Evolutionary conservation across 257 asterid genomes (phyloP), one percentile per base, ranked within the genome.

Genomic region (Misopates orontium): DNA sequence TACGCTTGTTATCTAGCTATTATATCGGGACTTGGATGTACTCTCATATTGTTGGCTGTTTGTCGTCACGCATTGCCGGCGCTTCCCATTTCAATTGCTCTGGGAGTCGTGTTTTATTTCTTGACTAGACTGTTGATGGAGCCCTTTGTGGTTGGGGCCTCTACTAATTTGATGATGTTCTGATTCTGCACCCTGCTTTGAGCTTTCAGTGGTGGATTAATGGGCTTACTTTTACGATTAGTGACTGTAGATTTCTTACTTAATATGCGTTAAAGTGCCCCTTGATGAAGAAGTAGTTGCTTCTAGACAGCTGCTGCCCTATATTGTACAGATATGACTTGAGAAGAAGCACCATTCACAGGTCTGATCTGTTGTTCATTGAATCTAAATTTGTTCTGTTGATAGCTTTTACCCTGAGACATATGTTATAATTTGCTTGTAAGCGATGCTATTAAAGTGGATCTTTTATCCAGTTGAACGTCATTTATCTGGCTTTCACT

Each of bases 1-100:
- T 93, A 93, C 60, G 97, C 99, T 66, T 93, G 99, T 80, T 93
- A 93, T 81, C 97, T 93, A 3, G 99, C 97, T 16, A 87, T 93
- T 62, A 87, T 93, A 71, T 90, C 95, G 0, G 99, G 99, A 8
- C 84, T 93, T 13, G 99, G 95, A 20, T 93, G 99, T 63, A 93
- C 99, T 8, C 79, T 93, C 60, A 86, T 93, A 70, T 68, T 93
- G 80, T 72, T 93, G 81, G 96, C 95, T 17, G 90, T 93, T 45
- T 86, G 78, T 69, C 90, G 90, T 11, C 96, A 73, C 66, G 99
- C 96, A 15, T 76, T 93, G 85, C 99, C 97, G 0, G 97, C 99
- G 0, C 97, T 93, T 56, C 99, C 97, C 1, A 93, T 87, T 69
- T 93, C 97, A 14, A 93, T 87, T 58, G 71, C 90, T 44, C 69